A percentile compares a stretch with the other conserved stretches of the same genome.
Evolutionary conservation across 2,329 filamentous ascomycete genomes (phyloP).

Genomic region (Venturia carpophila): DNA sequence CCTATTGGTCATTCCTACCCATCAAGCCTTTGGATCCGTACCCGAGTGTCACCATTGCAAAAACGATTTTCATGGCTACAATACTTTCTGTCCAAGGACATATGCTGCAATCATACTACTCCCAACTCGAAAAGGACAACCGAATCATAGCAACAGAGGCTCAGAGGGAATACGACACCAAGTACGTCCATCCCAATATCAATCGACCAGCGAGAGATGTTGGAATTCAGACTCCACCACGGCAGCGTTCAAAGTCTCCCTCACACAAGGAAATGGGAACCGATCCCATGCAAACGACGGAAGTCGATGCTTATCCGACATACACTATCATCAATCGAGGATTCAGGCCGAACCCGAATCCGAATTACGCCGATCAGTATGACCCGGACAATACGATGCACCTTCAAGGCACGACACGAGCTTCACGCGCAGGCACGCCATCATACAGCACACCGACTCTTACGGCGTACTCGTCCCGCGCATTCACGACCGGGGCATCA

Average conservation of each 20-base stretch:
- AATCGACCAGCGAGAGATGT: slow-evolving; percentile 72
- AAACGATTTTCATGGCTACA: slow-evolving; percentile 65
- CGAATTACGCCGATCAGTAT: slow-evolving; percentile 65
- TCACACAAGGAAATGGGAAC: slow-evolving; percentile 34
- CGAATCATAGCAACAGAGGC: slow-evolving; percentile 84
- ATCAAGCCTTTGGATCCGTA: slow-evolving; percentile 65
- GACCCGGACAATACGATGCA: slow-evolving; percentile 52
- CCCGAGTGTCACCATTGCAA: slow-evolving; percentile 80
- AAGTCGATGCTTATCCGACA: slow-evolving; percentile 56
- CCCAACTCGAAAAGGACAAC: slow-evolving; percentile 78
- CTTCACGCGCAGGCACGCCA: background rate
- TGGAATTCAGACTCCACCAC: slow-evolving; percentile 61
- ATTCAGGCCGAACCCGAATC: slow-evolving; percentile 77
- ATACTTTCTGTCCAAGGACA: slow-evolving; percentile 72
- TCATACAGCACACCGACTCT: slow-evolving; percentile 11
- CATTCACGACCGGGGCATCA: slow-evolving; percentile 29
- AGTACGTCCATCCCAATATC: slow-evolving; percentile 87
- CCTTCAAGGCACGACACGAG: slow-evolving; percentile 10
- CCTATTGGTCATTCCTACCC: slow-evolving; percentile 84
- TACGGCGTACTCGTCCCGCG: slow-evolving; percentile 30
- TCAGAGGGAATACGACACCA: slow-evolving; percentile 89
- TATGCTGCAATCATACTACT: slow-evolving; percentile 64
- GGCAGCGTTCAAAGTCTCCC: slow-evolving; percentile 23
- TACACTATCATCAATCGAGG: slow-evolving; percentile 60
- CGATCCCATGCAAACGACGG: slow-evolving; percentile 37